phyloP scores from a whole-genome alignment of 2,329 filamentous ascomycete genomes.

The Stachybotrys echinatus region DNA sequence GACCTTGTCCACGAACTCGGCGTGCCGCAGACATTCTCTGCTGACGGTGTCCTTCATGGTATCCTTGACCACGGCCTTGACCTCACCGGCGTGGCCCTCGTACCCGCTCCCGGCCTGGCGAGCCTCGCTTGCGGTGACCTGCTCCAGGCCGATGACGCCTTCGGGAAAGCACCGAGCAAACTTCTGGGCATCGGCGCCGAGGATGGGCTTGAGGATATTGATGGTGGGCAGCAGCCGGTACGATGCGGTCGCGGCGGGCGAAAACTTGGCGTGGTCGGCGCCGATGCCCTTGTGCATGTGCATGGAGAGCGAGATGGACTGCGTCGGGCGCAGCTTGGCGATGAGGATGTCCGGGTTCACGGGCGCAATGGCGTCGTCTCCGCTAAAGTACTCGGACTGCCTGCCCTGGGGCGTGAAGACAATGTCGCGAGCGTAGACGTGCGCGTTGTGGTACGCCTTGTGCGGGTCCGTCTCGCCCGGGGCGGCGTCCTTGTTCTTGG shows the following conservation, averaged over 20 bases:
- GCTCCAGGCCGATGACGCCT: constrained; percentile 79
- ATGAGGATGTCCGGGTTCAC: constrained; percentile 91
- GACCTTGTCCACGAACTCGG: constrained; percentile 93
- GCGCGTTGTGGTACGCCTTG: constrained; percentile 80
- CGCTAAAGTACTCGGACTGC: constrained; percentile 64
- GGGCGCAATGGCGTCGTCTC: constrained; percentile 63
- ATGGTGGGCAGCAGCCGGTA: constrained; percentile 91
- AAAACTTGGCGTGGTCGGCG: constrained; percentile 94
- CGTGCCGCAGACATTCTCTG: constrained; percentile 84
- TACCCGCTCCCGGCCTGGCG: constrained; percentile 56
- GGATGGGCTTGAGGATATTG: constrained; percentile 73
- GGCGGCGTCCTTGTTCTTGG: constrained; percentile 67
- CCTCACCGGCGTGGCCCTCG: constrained; percentile 69
- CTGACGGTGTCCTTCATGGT: constrained; percentile 94
- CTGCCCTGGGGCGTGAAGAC: constrained; percentile 70
- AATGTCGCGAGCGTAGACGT: constrained; percentile 75
- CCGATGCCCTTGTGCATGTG: constrained; percentile 95
- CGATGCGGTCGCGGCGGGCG: constrained; percentile 87
- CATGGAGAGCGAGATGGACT: constrained; percentile 80
- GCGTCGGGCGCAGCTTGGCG: constrained; percentile 87
- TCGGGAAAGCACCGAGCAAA: constrained; percentile 84
- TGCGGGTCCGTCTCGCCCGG: constrained; percentile 72
- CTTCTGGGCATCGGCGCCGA: constrained; percentile 81
- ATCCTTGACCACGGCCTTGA: constrained; percentile 82
- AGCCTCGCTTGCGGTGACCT: constrained; percentile 64